Evolutionary conservation across 148 eudicot genomes (phyloP).

Genomic region (Rhododendron molle): DNA sequence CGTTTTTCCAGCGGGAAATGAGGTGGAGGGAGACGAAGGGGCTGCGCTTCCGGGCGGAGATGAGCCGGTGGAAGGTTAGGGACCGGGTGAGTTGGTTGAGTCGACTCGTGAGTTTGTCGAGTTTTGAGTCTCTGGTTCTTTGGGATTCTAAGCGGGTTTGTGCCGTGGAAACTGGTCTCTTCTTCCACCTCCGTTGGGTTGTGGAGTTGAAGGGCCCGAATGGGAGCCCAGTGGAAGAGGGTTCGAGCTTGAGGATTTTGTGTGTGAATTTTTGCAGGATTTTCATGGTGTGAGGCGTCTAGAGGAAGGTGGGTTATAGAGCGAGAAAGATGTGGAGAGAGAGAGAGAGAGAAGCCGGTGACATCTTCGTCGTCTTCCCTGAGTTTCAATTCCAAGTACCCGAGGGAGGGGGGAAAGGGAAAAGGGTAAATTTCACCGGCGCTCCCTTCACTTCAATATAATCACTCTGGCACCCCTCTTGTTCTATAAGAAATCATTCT

Average conservation of each 20-base stretch:
- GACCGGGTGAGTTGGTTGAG: conserved; percentile 43
- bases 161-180: conserved; percentile 60
- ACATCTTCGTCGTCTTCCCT: background rate
- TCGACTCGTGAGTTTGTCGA: conserved; percentile 36
- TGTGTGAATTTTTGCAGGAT: background rate
- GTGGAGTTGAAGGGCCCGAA: conserved; percentile 58
- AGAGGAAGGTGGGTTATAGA: background rate
- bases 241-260: background rate
- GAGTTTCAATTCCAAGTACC: background rate
- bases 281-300: background rate
- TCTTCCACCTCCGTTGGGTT: conserved; percentile 52
- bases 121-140: conserved; percentile 59
- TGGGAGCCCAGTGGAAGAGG: background rate
- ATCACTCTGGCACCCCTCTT: background rate
- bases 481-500: no score
- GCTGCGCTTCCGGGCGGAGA: conserved; percentile 39
- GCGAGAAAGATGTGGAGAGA: background rate
- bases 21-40: conserved; percentile 57
- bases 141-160: conserved; percentile 62
- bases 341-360: background rate
- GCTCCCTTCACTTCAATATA: background rate
- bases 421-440: background rate
- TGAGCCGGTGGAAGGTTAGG: conserved; percentile 54
- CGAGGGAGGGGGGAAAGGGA: background rate
- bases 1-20: conserved; percentile 57